A percentile compares a stretch with the other conserved stretches of the same genome.
These are phyloP conservation scores for Melanomma pulvis-pyrius DNA, from an alignment of 495 filamentous ascomycete genomes.

Conservation along the genomic window DNA sequence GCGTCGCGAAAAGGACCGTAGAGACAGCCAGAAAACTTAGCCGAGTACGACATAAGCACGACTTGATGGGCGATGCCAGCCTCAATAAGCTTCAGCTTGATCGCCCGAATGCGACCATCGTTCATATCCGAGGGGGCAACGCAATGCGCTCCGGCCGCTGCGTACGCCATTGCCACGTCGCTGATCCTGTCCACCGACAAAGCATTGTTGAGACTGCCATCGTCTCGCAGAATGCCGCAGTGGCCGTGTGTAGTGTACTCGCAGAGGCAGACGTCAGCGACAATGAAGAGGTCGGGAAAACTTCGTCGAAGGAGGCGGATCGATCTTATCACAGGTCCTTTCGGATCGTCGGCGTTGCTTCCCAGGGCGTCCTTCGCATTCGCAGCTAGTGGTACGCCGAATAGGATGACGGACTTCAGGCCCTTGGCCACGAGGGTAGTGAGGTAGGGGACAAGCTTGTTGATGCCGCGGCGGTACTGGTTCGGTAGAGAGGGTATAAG, in stretches of 20 bases:
- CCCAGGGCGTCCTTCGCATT: slow-evolving; percentile 86
- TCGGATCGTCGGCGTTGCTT: slow-evolving; percentile 89
- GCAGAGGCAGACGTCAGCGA: slow-evolving; percentile 92
- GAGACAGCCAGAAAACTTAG: slow-evolving; percentile 94
- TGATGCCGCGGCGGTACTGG: slow-evolving; percentile 84
- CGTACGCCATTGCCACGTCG: slow-evolving; percentile 91
- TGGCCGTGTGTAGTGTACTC: slow-evolving; percentile 99
- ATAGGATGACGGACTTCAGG: slow-evolving; percentile 88
- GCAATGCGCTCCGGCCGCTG: slow-evolving; percentile 90
- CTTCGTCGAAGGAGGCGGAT: slow-evolving; percentile 78
- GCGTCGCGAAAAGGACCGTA: slow-evolving; percentile 98
- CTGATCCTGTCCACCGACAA: slow-evolving; percentile 90
- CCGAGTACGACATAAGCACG: slow-evolving; percentile 94
- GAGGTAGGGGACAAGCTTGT: slow-evolving; percentile 81
- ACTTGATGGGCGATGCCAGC: slow-evolving; percentile 84
- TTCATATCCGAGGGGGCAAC: slow-evolving; percentile 99
- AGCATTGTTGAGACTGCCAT: slow-evolving; percentile 88
- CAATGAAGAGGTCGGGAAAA: slow-evolving; percentile 88
- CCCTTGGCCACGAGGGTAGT: slow-evolving; percentile 84
- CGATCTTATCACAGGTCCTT: slow-evolving; percentile 83
- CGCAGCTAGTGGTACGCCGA: slow-evolving; percentile 83
- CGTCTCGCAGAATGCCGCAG: slow-evolving; percentile 91
- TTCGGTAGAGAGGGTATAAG: slow-evolving; percentile 86
- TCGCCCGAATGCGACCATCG: slow-evolving; percentile 91
- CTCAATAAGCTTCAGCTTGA: slow-evolving; percentile 94